Evolutionary conservation across 345 rosid genomes (phyloP).

Genomic region (Barbarea vulgaris): DNA sequence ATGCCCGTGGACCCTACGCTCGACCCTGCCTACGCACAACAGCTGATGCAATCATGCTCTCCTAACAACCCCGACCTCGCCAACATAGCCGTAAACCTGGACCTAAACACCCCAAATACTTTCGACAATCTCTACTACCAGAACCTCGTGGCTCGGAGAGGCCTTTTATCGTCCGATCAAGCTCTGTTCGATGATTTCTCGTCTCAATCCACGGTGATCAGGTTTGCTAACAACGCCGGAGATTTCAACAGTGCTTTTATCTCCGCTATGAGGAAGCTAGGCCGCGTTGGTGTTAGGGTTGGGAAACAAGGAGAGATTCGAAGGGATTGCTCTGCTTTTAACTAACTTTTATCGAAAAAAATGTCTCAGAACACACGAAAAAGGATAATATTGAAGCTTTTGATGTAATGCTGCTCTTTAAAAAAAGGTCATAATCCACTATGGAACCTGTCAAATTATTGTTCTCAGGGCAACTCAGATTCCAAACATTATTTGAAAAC

Average conservation of each 20-base stretch:
- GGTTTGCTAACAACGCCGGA: slow-evolving; percentile 58
- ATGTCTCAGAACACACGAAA: not conserved
- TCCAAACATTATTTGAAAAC: slow-evolving; percentile 12
- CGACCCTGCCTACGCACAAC: slow-evolving; percentile 53
- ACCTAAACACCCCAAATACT: slow-evolving; percentile 50
- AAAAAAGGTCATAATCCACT: slow-evolving; percentile 15
- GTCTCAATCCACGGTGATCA: slow-evolving; percentile 55
- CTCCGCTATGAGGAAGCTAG: slow-evolving; percentile 74
- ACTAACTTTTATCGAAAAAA: slow-evolving; percentile 19
- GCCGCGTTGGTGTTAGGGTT: slow-evolving; percentile 71
- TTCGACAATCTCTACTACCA: slow-evolving; percentile 77
- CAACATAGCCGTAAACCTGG: slow-evolving; percentile 55
- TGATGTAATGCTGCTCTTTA: not conserved
- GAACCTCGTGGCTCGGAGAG: slow-evolving; percentile 72
- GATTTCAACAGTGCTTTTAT: slow-evolving; percentile 64
- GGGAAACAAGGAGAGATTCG: slow-evolving; percentile 69
- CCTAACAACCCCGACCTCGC: slow-evolving; percentile 50
- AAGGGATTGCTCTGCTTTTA: slow-evolving; percentile 62
- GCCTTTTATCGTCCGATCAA: slow-evolving; percentile 74
- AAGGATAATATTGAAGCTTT: not conserved
- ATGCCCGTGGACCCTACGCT: slow-evolving; percentile 69
- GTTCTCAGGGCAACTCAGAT: not conserved
- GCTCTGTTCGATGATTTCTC: slow-evolving; percentile 53
- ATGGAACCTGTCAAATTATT: slow-evolving; percentile 5
- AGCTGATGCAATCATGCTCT: slow-evolving; percentile 62